A percentile compares a stretch with the other conserved stretches of the same genome.
These are phyloP conservation scores for Clavariopsis aquatica DNA, from an alignment of 495 filamentous ascomycete genomes.

Conservation along the genomic window DNA sequence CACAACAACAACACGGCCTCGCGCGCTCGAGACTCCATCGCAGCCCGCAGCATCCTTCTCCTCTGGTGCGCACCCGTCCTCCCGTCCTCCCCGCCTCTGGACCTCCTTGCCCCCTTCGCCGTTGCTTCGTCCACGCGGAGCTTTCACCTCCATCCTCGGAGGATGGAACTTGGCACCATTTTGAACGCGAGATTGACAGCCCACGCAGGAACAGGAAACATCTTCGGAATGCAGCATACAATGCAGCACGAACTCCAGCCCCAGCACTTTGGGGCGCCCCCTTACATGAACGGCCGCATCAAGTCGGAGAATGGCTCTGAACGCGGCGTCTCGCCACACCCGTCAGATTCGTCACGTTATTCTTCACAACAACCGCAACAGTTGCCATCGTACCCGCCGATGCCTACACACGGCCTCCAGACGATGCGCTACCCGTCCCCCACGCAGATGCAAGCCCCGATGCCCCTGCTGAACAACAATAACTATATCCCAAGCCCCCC, in stretches of 20 bases:
- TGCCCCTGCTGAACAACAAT: slow-evolving; percentile 57
- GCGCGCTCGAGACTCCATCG: slow-evolving; percentile 4
- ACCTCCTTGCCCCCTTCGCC: slow-evolving; percentile 6
- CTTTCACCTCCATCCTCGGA: slow-evolving; percentile 17
- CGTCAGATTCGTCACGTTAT: slow-evolving; percentile 65
- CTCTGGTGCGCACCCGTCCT: slow-evolving; percentile 36
- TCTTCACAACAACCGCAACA: slow-evolving; percentile 55
- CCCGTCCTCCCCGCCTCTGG: slow-evolving; percentile 17
- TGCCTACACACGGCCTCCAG: slow-evolving; percentile 46
- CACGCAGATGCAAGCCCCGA: slow-evolving; percentile 55
- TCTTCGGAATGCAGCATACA: slow-evolving; percentile 42
- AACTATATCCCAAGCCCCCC: slow-evolving; percentile 44
- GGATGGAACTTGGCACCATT: slow-evolving; percentile 42
- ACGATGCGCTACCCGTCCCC: slow-evolving; percentile 60
- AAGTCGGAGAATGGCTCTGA: slow-evolving; percentile 64
- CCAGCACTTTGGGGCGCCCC: slow-evolving; percentile 37
- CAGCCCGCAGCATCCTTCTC: slow-evolving; percentile 14
- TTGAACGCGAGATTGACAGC: slow-evolving; percentile 44
- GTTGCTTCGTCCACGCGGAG: slow-evolving; percentile 11
- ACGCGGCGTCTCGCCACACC: slow-evolving; percentile 67
- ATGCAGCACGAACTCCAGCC: slow-evolving; percentile 42
- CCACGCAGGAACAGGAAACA: slow-evolving; percentile 29
- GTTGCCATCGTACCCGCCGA: slow-evolving; percentile 47
- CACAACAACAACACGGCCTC: slow-evolving; percentile 11
- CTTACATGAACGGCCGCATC: slow-evolving; percentile 48